phyloP scores from a whole-genome alignment of 305 asterid genomes.

The Fraxinus sp. region DNA sequence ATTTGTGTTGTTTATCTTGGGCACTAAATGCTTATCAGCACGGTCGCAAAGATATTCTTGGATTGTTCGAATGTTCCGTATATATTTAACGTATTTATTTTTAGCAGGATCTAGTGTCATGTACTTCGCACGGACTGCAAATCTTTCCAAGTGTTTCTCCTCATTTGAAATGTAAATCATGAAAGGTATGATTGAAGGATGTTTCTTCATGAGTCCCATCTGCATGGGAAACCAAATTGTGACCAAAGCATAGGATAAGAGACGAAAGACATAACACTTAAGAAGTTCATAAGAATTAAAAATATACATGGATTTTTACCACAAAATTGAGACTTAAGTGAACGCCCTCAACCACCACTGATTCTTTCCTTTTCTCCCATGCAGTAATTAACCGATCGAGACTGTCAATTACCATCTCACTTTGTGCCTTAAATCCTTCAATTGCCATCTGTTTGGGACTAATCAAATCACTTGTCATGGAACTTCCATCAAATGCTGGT shows the following conservation, averaged over 20 bases:
- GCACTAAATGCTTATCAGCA: slow-evolving; percentile 93
- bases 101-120: slow-evolving; percentile 97
- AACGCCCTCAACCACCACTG: slow-evolving; percentile 97
- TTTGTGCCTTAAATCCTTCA: slow-evolving; percentile 97
- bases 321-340: slow-evolving; percentile 98
- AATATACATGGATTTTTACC: slow-evolving; percentile 45
- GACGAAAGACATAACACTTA: slow-evolving; percentile 4
- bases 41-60: slow-evolving; percentile 96
- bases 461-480: slow-evolving; percentile 50
- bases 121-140: slow-evolving; percentile 98
- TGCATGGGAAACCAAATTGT: slow-evolving; percentile 37
- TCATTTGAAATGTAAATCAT: slow-evolving; percentile 91
- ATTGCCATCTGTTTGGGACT: slow-evolving; percentile 91
- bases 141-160: slow-evolving; percentile 92
- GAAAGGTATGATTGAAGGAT: slow-evolving; percentile 93
- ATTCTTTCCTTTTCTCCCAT: slow-evolving; percentile 96
- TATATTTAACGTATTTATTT: slow-evolving; percentile 93
- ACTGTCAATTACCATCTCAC: slow-evolving; percentile 99
- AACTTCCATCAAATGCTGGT: slow-evolving; percentile 42
- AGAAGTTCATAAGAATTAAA: slow-evolving; percentile 14
- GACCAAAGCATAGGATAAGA: slow-evolving; percentile 12
- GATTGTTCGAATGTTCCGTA: slow-evolving; percentile 84
- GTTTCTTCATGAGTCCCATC: slow-evolving; percentile 99
- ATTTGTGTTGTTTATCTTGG: slow-evolving; percentile 92
- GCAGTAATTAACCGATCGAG: slow-evolving; percentile 92